Conservation (phyloP, 1,139 yeast species). For the Taiozyma sp. region DNA sequence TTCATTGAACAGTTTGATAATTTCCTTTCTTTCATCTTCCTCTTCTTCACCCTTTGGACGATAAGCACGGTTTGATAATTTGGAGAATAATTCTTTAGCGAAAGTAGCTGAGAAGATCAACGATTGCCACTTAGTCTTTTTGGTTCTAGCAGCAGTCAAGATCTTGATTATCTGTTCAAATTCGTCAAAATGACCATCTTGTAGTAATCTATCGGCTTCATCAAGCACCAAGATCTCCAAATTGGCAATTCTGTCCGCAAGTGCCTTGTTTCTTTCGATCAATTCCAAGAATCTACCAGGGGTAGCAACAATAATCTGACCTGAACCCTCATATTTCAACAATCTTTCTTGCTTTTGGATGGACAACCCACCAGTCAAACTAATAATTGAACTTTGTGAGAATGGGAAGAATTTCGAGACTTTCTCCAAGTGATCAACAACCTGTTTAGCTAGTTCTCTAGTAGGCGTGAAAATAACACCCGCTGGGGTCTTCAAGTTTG, state of each 20-base stretch:
- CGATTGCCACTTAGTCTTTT: slow-evolving; percentile 71
- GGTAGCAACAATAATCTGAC: slow-evolving; percentile 79
- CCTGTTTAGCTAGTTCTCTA: slow-evolving; percentile 94
- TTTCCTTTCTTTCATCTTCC: slow-evolving; percentile 49
- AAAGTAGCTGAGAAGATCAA: slow-evolving; percentile 94
- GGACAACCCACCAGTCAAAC: slow-evolving; percentile 91
- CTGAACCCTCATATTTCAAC: slow-evolving; percentile 63
- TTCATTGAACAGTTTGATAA: slow-evolving; percentile 48
- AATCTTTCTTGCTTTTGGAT: slow-evolving; percentile 89
- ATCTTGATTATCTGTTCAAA: slow-evolving; percentile 74
- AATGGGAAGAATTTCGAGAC: slow-evolving; percentile 60
- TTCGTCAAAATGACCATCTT: slow-evolving; percentile 96
- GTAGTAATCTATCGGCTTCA: slow-evolving; percentile 95
- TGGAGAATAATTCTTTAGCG: slow-evolving; percentile 74
- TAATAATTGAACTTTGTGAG: slow-evolving; percentile 54
- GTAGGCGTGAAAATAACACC: slow-evolving; percentile 93
- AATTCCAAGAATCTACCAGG: slow-evolving; percentile 93
- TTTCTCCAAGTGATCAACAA: slow-evolving; percentile 67
- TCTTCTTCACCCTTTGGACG: slow-evolving; percentile 33
- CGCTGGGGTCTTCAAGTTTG: slow-evolving; percentile 38
- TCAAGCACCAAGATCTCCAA: slow-evolving; percentile 78
- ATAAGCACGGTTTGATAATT: slow-evolving; percentile 45
- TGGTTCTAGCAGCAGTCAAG: slow-evolving; percentile 29
- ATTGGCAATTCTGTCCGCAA: slow-evolving; percentile 52
- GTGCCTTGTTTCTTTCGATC: slow-evolving; percentile 54